These are phyloP conservation scores for Dicorynia guianensis DNA, from an alignment of 306 rosid genomes.

Conservation along the genomic window DNA sequence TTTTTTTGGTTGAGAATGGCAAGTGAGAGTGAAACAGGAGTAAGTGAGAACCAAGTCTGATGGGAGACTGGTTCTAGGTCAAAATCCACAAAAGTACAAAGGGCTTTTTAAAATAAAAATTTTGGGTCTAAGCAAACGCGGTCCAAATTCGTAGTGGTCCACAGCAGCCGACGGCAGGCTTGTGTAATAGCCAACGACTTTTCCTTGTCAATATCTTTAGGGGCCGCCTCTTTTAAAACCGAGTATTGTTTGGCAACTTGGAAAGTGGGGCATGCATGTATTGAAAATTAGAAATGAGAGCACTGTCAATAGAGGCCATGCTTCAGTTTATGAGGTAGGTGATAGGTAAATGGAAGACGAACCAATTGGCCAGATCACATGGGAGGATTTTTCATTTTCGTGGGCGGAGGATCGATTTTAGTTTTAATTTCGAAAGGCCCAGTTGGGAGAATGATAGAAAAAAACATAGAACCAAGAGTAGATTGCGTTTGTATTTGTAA, in stretches of 20 bases:
- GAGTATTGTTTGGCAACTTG: slow-evolving; percentile 40
- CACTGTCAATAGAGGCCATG: slow-evolving; percentile 35
- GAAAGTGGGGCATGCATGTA: neutral
- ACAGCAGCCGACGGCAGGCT: slow-evolving; percentile 39
- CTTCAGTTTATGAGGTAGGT: slow-evolving; percentile 22
- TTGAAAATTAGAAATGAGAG: neutral
- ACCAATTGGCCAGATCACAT: slow-evolving; percentile 41
- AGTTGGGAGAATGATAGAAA: no score
- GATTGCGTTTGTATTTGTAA: no score
- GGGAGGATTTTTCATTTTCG: slow-evolving; percentile 41
- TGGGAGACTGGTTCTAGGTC: slow-evolving; percentile 55
- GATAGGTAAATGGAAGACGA: slow-evolving; percentile 23
- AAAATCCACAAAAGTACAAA: slow-evolving; percentile 16
- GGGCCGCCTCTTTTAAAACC: neutral
- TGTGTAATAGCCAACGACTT: slow-evolving; percentile 31
- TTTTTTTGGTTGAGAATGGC: no score
- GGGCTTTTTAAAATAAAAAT: neutral
- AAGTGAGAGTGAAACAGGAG: slow-evolving; percentile 33
- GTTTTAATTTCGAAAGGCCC: no score
- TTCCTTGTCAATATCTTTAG: slow-evolving; percentile 38
- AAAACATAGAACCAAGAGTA: no score
- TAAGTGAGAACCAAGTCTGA: slow-evolving; percentile 15
- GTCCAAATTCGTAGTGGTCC: slow-evolving; percentile 34
- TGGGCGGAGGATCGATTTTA: neutral
- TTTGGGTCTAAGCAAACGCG: no score